A percentile compares a stretch with the other conserved stretches of the same genome.
These are phyloP conservation scores for Wallacemonas collosoma DNA, from an alignment of 208 protist genomes.

Conservation along the genomic window DNA sequence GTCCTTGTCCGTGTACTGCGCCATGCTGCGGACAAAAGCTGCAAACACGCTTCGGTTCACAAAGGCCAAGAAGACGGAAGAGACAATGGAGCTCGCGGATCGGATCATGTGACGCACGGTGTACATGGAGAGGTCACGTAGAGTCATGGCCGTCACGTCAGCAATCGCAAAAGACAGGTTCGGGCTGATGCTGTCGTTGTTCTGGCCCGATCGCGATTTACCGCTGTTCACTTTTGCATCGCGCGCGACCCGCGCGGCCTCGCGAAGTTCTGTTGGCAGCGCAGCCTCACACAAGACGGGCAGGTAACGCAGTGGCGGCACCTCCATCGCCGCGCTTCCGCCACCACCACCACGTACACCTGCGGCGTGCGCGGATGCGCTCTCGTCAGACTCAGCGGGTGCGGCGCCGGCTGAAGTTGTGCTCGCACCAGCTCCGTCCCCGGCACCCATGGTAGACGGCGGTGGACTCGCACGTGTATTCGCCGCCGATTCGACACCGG, in stretches of 20 bases:
- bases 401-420: too few species aligned
- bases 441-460: neutral
- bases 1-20: constrained; percentile 58
- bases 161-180: constrained; percentile 4
- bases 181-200: neutral
- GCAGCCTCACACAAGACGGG: constrained; percentile 28
- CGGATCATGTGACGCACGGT: constrained; percentile 63
- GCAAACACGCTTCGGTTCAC: constrained; percentile 66
- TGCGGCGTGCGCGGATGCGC: constrained; percentile 7
- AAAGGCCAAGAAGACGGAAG: constrained; percentile 64
- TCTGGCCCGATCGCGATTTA: neutral
- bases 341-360: neutral
- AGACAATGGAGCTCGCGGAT: constrained; percentile 46
- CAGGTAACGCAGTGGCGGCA: constrained; percentile 42
- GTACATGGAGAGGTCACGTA: constrained; percentile 74
- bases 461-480: neutral
- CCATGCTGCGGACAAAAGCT: constrained; percentile 63
- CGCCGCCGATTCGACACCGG: constrained; percentile 18
- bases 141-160: constrained; percentile 19
- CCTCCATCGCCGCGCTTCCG: constrained; percentile 11
- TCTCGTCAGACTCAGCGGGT: constrained; percentile 24
- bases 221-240: constrained; percentile 6
- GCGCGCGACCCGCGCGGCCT: constrained; percentile 14
- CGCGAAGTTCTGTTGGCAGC: constrained; percentile 23
- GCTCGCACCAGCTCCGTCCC: too few species aligned